phyloP scores from a whole-genome alignment of 2,329 filamentous ascomycete species.

The Diaporthe batatas region DNA sequence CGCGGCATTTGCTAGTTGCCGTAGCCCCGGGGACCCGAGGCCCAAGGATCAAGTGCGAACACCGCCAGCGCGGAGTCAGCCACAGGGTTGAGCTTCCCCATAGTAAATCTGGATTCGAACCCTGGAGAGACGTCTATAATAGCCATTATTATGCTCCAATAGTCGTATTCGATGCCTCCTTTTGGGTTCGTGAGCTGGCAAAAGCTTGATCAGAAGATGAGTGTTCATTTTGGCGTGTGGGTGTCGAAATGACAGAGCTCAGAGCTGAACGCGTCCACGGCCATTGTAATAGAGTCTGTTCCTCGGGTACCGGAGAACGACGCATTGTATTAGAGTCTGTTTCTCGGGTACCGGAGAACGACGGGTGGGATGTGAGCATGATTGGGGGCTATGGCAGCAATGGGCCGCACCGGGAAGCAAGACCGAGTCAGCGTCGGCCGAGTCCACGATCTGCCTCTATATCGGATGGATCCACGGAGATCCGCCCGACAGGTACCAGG shows the following conservation, averaged over 20 bases:
- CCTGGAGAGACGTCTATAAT: constrained; percentile 18
- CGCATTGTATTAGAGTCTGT: neutral
- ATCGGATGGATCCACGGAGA: constrained; percentile 37
- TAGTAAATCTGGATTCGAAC: constrained; percentile 34
- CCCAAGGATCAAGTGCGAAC: constrained; percentile 1
- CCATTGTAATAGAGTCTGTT: neutral
- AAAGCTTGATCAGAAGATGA: constrained; percentile 29
- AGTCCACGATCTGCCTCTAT: constrained; percentile 37
- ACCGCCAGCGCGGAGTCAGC: constrained; percentile 24
- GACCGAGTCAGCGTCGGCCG: constrained; percentile 29
- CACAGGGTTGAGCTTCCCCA: constrained; percentile 11
- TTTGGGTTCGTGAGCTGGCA: constrained; percentile 19
- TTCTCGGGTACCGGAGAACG: neutral
- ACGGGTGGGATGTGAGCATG: neutral
- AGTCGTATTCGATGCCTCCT: constrained; percentile 30
- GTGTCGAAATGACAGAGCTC: constrained; percentile 26
- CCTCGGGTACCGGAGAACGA: neutral
- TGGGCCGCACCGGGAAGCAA: constrained; percentile 29
- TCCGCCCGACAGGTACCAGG: constrained; percentile 38
- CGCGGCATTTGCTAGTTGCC: constrained; percentile 33
- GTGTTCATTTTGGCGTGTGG: constrained; percentile 21
- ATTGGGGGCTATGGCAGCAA: constrained; percentile 1
- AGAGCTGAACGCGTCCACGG: neutral
- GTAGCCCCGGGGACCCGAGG: constrained; percentile 18
- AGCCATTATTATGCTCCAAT: constrained; percentile 21